phyloP scores from a whole-genome alignment of 225 moss, liverwort and hornwort species.

The Sphagnum tenellum region DNA sequence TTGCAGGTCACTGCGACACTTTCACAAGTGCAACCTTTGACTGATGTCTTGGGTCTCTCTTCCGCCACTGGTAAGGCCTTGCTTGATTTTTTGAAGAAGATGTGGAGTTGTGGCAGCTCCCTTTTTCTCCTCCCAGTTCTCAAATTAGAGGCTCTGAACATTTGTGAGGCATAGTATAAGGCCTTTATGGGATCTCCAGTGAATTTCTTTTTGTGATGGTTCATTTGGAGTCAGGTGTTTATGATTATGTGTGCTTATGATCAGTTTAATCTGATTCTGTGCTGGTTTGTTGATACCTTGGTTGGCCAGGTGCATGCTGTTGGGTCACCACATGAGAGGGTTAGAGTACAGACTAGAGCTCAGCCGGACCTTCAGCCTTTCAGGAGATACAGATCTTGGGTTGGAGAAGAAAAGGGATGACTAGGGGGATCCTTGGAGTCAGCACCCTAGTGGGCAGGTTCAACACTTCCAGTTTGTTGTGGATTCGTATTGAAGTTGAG shows the following conservation, averaged over 20 bases:
- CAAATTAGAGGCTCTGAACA: too few relatives aligned
- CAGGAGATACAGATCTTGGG: constrained; percentile 16
- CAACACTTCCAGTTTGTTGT: too few relatives aligned
- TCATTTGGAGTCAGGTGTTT: too few relatives aligned
- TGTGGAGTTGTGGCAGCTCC: constrained; percentile 12
- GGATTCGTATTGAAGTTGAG: too few relatives aligned
- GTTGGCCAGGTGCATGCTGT: constrained; percentile 38
- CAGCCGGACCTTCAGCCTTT: constrained; percentile 38
- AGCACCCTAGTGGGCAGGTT: too few relatives aligned
- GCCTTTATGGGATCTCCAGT: too few relatives aligned
- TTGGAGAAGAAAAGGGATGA: neutral
- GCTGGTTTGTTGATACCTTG: neutral
- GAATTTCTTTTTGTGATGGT: too few relatives aligned
- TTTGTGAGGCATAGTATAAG: too few relatives aligned
- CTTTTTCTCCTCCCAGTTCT: too few relatives aligned
- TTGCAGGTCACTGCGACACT: constrained; percentile 34
- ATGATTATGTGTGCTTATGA: too few relatives aligned
- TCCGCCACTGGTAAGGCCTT: constrained; percentile 36
- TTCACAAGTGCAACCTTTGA: constrained; percentile 31
- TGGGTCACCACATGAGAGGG: constrained; percentile 51
- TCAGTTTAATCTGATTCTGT: too few relatives aligned
- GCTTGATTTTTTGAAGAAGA: constrained; percentile 18
- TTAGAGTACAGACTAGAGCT: constrained; percentile 56
- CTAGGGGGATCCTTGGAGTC: too few relatives aligned
- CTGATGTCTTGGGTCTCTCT: constrained; percentile 16